These are phyloP conservation scores for Leucocoprinus sp. DNA, from an alignment of 768 basidiomycete species.

Conservation along the genomic window DNA sequence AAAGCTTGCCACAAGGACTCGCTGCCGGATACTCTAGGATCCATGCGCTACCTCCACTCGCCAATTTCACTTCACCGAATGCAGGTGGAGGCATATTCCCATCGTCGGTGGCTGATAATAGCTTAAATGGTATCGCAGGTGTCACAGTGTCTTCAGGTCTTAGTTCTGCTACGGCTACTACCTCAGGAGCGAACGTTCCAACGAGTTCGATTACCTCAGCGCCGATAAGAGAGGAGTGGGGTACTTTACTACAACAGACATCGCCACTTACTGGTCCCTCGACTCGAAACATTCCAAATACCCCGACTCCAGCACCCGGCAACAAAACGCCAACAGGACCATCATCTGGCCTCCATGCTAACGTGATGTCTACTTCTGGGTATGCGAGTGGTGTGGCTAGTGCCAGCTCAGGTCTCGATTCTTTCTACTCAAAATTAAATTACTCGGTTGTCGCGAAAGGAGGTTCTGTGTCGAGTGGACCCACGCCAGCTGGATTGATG, in stretches of 20 bases:
- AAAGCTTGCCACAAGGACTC: constrained; percentile 85
- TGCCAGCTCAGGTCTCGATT: constrained; percentile 1
- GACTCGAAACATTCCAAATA: constrained; percentile 1
- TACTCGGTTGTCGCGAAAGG: constrained; percentile 35
- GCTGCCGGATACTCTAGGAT: constrained; percentile 88
- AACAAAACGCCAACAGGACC: not conserved
- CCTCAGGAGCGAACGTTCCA: too few species aligned
- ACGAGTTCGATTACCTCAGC: not conserved
- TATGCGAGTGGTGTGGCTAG: constrained; percentile 24
- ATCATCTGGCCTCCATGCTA: not conserved
- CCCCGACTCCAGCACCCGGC: constrained; percentile 7
- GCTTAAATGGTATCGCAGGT: not conserved
- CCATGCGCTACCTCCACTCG: constrained; percentile 55
- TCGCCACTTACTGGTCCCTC: constrained; percentile 3
- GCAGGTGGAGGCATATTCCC: constrained; percentile 13
- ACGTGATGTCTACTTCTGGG: constrained; percentile 24
- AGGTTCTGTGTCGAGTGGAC: constrained; percentile 14
- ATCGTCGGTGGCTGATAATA: constrained; percentile 2
- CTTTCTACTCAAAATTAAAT: constrained; percentile 37
- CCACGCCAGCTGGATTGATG: constrained; percentile 29
- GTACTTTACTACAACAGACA: constrained; percentile 12
- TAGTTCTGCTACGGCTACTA: not conserved
- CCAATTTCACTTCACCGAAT: constrained; percentile 27
- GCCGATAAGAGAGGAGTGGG: constrained; percentile 18
- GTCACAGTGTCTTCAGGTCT: constrained; percentile 2